Conservation (phyloP, 345 rosid species). For the Acer saccharum region DNA sequence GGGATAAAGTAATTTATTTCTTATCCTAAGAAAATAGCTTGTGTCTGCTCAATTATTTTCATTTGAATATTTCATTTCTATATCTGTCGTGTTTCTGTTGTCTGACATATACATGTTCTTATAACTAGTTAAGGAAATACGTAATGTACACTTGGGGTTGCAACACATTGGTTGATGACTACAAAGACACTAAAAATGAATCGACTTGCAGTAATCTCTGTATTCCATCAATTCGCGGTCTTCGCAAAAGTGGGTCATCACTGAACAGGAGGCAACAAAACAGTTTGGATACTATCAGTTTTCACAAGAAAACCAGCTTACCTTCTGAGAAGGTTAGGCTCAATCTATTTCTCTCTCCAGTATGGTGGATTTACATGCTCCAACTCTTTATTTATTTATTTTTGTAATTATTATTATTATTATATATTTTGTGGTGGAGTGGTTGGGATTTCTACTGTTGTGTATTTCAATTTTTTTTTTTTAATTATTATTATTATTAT, state of each 20-base stretch:
- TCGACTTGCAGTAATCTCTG: conserved; percentile 38
- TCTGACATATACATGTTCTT: conserved; percentile 13
- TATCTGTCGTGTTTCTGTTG: conserved; percentile 9
- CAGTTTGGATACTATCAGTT: conserved; percentile 27
- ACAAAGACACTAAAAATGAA: conserved; percentile 20
- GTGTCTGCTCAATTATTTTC: neutral
- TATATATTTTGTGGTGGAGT: neutral
- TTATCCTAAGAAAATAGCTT: conserved; percentile 7
- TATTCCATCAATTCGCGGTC: conserved; percentile 38
- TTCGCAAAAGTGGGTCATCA: conserved; percentile 39
- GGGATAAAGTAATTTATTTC: conserved; percentile 73
- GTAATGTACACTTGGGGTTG: conserved; percentile 83
- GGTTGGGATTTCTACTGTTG: neutral
- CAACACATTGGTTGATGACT: conserved; percentile 49
- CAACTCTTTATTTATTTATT: neutral
- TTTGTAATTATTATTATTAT: neutral
- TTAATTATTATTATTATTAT: neutral
- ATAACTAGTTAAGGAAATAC: conserved; percentile 81
- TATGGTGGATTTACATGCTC: conserved; percentile 12
- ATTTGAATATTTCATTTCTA: neutral
- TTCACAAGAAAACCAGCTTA: conserved; percentile 42
- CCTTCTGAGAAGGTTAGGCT: conserved; percentile 58
- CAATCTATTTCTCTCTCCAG: neutral
- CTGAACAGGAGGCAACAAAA: conserved; percentile 29
- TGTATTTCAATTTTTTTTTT: neutral